Conservation (phyloP, 257 asterid species). For the Solanum lycopersicoides region DNA sequence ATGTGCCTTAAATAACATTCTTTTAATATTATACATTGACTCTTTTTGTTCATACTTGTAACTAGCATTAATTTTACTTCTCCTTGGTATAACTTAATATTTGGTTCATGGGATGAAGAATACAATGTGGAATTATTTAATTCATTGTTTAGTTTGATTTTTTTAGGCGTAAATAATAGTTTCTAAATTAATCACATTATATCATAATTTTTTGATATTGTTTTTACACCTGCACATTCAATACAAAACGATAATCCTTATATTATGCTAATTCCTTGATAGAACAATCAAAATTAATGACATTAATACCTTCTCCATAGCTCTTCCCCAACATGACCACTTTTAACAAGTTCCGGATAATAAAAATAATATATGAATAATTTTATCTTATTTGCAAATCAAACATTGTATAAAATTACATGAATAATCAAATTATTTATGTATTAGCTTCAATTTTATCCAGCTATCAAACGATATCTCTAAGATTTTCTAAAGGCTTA, state of each 20-base stretch:
- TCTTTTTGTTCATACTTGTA: not conserved
- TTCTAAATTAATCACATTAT: not conserved
- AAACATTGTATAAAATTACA: no score
- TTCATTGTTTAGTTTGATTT: not conserved
- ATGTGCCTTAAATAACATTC: not conserved
- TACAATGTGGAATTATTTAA: not conserved
- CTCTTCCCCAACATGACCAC: not conserved
- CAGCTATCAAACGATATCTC: no score
- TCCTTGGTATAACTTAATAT: not conserved
- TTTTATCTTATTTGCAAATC: no score
- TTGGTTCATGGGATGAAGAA: not conserved
- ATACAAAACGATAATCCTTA: not conserved
- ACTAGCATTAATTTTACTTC: not conserved
- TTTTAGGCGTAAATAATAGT: no score
- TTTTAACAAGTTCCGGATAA: no score
- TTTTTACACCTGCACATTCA: not conserved
- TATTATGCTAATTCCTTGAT: not conserved
- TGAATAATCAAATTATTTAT: no score
- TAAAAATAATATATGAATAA: no score
- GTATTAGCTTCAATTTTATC: no score
- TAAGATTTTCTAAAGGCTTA: no score
- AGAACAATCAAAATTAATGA: not conserved
- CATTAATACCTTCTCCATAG: not conserved
- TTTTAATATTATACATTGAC: not conserved
- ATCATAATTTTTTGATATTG: not conserved